These are phyloP conservation scores for Capsicum chinense DNA, from an alignment of 257 asterid species.

Conservation along the genomic window DNA sequence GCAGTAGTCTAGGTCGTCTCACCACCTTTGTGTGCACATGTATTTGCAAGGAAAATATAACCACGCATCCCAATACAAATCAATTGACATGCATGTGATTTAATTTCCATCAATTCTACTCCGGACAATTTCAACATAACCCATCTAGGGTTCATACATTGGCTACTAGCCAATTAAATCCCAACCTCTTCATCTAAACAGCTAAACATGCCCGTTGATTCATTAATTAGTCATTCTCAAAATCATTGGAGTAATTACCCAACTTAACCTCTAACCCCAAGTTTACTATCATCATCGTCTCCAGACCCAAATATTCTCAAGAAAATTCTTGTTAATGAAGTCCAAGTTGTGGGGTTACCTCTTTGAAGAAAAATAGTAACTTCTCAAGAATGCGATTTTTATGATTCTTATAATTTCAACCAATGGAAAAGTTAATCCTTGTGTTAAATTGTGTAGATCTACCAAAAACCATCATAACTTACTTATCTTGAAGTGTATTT, in stretches of 20 bases:
- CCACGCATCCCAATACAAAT: not conserved
- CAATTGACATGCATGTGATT: not conserved
- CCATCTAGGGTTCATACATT: not conserved
- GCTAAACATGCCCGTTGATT: not conserved
- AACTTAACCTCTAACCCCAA: not conserved
- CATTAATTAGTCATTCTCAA: not conserved
- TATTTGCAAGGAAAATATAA: not conserved
- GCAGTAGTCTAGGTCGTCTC: not conserved
- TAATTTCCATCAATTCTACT: conserved; percentile 7
- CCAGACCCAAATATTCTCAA: not conserved
- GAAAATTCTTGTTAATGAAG: not conserved
- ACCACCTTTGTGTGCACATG: not conserved
- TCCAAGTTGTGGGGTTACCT: conserved; percentile 4
- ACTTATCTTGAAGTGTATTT: conserved; percentile 2
- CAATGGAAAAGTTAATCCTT: not conserved
- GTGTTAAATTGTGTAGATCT: not conserved
- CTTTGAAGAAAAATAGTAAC: conserved; percentile 1
- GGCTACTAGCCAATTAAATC: not conserved
- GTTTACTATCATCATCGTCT: not conserved
- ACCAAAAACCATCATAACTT: not conserved
- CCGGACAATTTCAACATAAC: not conserved
- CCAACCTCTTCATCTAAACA: not conserved
- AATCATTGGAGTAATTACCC: not conserved
- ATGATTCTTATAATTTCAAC: conserved; percentile 1
- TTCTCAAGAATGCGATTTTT: not conserved